Evolutionary conservation across 2,329 filamentous ascomycete species (phyloP).

Genomic region (Aspergillus clavatus): DNA sequence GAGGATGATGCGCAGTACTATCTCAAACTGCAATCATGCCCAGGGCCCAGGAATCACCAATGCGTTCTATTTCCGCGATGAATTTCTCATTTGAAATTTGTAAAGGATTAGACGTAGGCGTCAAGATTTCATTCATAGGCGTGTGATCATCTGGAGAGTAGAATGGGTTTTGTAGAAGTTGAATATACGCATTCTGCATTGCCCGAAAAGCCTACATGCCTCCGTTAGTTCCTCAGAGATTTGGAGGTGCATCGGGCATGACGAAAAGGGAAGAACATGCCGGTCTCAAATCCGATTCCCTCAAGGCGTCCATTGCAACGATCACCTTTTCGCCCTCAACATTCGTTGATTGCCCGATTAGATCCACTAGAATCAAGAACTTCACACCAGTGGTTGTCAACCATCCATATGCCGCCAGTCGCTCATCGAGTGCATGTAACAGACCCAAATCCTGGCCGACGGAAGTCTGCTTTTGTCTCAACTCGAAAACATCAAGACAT

Average conservation of each 20-base stretch:
- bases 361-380: slow-evolving; percentile 85
- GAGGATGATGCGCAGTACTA: too few relatives aligned
- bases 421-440: slow-evolving; percentile 88
- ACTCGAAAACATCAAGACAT: slow-evolving; percentile 89
- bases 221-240: not conserved
- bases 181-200: slow-evolving; percentile 87
- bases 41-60: slow-evolving; percentile 80
- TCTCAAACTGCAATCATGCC: slow-evolving; percentile 64
- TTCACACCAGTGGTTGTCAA: slow-evolving; percentile 93
- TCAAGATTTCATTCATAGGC: slow-evolving; percentile 48
- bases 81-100: slow-evolving; percentile 81
- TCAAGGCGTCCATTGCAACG: slow-evolving; percentile 57
- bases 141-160: slow-evolving; percentile 82
- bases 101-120: slow-evolving; percentile 45
- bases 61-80: slow-evolving; percentile 72
- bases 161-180: slow-evolving; percentile 87
- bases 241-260: not conserved
- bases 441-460: slow-evolving; percentile 83
- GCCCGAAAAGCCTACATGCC: slow-evolving; percentile 69
- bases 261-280: slow-evolving; percentile 44
- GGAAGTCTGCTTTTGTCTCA: slow-evolving; percentile 68
- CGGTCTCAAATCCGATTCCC: slow-evolving; percentile 82
- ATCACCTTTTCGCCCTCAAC: slow-evolving; percentile 27
- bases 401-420: slow-evolving; percentile 90
- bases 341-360: slow-evolving; percentile 63